phyloP scores from a whole-genome alignment of 2,329 filamentous ascomycete genomes.

The Torrubiellomyces zombiae region DNA sequence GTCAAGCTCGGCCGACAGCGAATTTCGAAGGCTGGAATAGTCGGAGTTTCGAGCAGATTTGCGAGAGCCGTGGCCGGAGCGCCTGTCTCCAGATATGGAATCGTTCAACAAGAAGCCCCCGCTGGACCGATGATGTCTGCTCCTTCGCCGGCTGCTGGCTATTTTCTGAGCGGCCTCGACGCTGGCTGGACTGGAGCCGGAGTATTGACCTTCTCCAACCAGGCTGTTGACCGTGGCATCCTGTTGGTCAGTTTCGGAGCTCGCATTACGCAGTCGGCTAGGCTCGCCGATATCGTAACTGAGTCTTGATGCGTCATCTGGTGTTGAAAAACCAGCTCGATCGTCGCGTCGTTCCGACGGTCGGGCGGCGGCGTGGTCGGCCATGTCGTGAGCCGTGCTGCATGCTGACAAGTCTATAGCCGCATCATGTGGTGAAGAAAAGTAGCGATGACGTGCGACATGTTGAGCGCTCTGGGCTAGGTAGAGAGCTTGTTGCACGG shows the following conservation, averaged over 20 bases:
- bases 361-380: constrained; percentile 7
- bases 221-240: constrained; percentile 5
- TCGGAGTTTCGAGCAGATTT: constrained; percentile 11
- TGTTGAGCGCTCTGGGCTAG: too few species aligned
- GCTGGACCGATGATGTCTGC: constrained; percentile 26
- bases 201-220: too few species aligned
- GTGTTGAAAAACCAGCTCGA: constrained; percentile 3
- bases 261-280: constrained; percentile 13
- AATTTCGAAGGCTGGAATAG: too few species aligned
- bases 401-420: constrained; percentile 7
- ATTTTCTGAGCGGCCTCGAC: too few species aligned
- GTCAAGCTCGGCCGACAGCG: too few species aligned
- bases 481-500: not conserved
- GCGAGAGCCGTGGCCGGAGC: constrained; percentile 14
- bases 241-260: too few species aligned
- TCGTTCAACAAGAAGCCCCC: constrained; percentile 36
- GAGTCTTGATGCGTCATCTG: constrained; percentile 4
- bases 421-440: constrained; percentile 1
- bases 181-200: too few species aligned
- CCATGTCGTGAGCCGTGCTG: constrained; percentile 7
- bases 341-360: constrained; percentile 4
- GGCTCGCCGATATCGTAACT: constrained; percentile 29
- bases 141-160: constrained; percentile 13
- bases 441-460: constrained; percentile 1
- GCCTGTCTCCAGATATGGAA: constrained; percentile 17